A percentile compares a stretch with the other conserved stretches of the same genome.
Evolutionary conservation across 2,329 filamentous ascomycete genomes (phyloP).

Genomic region (Cryphonectria parasitica): DNA sequence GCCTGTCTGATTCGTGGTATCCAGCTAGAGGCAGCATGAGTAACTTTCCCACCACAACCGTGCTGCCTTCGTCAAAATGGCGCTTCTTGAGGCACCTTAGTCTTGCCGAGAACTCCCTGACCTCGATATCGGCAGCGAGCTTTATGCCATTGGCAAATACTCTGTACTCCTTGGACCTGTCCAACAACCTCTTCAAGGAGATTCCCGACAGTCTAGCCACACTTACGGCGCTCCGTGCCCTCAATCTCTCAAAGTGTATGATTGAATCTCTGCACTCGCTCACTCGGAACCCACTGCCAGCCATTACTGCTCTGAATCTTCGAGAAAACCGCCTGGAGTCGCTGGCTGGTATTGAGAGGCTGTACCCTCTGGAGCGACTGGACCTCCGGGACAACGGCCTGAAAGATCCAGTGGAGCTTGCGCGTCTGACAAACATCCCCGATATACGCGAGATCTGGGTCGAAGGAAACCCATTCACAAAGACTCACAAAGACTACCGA

Average conservation of each 20-base stretch:
- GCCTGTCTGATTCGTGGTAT: slow-evolving; percentile 67
- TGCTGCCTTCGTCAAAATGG: slow-evolving; percentile 88
- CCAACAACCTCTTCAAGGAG: slow-evolving; percentile 90
- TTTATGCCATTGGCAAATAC: slow-evolving; percentile 84
- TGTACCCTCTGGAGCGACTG: slow-evolving; percentile 85
- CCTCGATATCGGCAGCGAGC: slow-evolving; percentile 74
- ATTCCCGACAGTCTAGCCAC: slow-evolving; percentile 89
- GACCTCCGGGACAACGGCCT: slow-evolving; percentile 90
- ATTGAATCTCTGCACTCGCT: slow-evolving; percentile 92
- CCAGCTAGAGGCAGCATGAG: slow-evolving; percentile 74
- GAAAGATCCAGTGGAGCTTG: slow-evolving; percentile 88
- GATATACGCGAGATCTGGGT: slow-evolving; percentile 94
- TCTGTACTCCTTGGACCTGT: slow-evolving; percentile 89
- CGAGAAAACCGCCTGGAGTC: slow-evolving; percentile 86
- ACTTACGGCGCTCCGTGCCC: slow-evolving; percentile 82
- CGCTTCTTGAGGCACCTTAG: slow-evolving; percentile 91
- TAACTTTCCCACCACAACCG: slow-evolving; percentile 72
- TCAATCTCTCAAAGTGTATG: slow-evolving; percentile 97
- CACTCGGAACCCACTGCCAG: slow-evolving; percentile 82
- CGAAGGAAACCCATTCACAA: slow-evolving; percentile 87
- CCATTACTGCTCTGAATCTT: slow-evolving; percentile 90
- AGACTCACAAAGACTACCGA: slow-evolving; percentile 82
- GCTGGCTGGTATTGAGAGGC: slow-evolving; percentile 85
- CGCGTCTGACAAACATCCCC: slow-evolving; percentile 85
- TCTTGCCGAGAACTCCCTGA: slow-evolving; percentile 88